Percentiles rank a stretch among this genome's conserved stretches.
Conservation (phyloP, 129 eudicot genomes). For the Ambrosia trifida region DNA sequence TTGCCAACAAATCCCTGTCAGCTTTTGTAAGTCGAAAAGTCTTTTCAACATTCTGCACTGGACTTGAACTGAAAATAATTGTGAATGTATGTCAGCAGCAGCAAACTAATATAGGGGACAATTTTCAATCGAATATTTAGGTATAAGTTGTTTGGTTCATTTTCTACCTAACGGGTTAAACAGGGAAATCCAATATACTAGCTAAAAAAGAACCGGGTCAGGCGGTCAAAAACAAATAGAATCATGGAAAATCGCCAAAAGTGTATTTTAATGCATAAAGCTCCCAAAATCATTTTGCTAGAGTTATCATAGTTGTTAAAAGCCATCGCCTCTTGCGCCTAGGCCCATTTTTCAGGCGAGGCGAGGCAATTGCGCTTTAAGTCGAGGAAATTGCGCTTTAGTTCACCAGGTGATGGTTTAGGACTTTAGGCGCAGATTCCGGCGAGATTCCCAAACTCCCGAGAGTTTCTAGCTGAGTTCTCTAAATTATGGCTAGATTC, state of each 20-base stretch:
- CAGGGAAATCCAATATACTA: not conserved
- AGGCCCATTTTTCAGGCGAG: too few species aligned
- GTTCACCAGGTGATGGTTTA: too few species aligned
- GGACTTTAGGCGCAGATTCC: too few species aligned
- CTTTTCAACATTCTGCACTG: constrained; percentile 75
- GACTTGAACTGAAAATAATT: constrained; percentile 58
- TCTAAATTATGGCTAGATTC: too few species aligned
- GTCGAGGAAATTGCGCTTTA: too few species aligned
- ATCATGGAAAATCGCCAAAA: not conserved
- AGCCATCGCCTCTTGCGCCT: too few species aligned
- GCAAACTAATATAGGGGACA: not conserved
- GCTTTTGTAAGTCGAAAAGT: constrained; percentile 80
- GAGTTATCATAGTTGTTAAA: too few species aligned
- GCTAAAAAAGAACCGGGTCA: not conserved
- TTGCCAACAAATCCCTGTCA: constrained; percentile 68
- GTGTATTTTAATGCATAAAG: not conserved
- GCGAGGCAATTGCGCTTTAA: too few species aligned
- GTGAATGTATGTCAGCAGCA: not conserved
- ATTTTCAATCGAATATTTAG: not conserved
- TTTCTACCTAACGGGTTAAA: not conserved
- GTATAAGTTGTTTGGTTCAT: not conserved
- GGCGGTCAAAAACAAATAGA: not conserved
- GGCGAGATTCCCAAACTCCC: too few species aligned
- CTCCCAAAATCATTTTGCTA: not conserved
- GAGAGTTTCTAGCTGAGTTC: too few species aligned